phyloP scores from a whole-genome alignment of 257 asterid species.

The Solanum neorickii region DNA sequence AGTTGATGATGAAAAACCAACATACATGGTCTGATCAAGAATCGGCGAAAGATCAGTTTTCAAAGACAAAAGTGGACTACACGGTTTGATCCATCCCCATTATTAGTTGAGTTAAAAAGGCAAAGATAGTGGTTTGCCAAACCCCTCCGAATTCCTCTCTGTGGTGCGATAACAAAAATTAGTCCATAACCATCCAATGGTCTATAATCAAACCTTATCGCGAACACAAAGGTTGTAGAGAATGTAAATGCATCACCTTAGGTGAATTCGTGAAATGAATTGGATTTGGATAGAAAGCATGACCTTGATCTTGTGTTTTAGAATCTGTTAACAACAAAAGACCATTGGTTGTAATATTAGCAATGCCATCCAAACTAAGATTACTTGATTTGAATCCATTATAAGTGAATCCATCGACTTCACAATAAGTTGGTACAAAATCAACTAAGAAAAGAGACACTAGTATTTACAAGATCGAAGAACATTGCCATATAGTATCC shows the following conservation, averaged over 20 bases:
- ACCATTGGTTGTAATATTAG: constrained; percentile 25
- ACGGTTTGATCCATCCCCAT: constrained; percentile 35
- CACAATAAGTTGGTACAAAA: not conserved
- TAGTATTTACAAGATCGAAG: not conserved
- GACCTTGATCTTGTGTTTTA: constrained; percentile 26
- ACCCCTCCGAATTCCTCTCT: constrained; percentile 19
- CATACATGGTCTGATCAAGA: constrained; percentile 31
- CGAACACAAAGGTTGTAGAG: constrained; percentile 46
- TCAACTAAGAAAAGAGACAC: not conserved
- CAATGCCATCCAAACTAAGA: constrained; percentile 48
- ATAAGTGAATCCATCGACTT: constrained; percentile 20
- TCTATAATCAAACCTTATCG: constrained; percentile 31
- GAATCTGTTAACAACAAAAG: constrained; percentile 35
- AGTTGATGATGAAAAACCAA: constrained; percentile 49
- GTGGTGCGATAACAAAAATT: constrained; percentile 47
- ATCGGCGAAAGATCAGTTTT: constrained; percentile 26
- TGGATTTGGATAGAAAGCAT: constrained; percentile 43
- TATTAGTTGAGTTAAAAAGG: constrained; percentile 32
- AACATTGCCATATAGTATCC: constrained; percentile 9
- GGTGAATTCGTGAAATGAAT: constrained; percentile 30
- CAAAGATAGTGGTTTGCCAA: constrained; percentile 36
- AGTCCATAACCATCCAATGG: constrained; percentile 43
- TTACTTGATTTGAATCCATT: constrained; percentile 35
- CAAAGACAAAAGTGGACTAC: constrained; percentile 23
- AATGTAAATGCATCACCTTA: constrained; percentile 26